These are phyloP conservation scores for Fraxinus nigra DNA, from an alignment of 305 asterid species.

Conservation along the genomic window DNA sequence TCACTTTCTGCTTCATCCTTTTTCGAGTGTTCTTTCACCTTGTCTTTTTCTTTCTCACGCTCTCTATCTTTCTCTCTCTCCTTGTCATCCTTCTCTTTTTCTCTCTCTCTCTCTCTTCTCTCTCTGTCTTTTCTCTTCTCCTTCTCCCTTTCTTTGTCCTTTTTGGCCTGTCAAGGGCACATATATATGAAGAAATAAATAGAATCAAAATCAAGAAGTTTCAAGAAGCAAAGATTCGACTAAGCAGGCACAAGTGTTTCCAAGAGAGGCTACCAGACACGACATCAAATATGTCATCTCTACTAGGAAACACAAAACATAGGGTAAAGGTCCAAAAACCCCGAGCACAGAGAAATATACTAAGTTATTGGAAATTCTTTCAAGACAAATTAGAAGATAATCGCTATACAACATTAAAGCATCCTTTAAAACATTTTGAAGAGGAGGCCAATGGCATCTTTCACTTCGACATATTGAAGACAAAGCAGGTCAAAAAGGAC, in stretches of 20 bases:
- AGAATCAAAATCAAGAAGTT: not conserved
- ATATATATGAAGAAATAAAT: not conserved
- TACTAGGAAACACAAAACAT: not conserved
- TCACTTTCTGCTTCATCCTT: slow-evolving; percentile 67
- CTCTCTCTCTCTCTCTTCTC: slow-evolving; percentile 34
- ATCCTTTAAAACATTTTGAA: not conserved
- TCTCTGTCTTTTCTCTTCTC: slow-evolving; percentile 68
- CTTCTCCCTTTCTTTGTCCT: slow-evolving; percentile 77
- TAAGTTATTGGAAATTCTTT: not conserved
- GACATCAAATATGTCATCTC: not conserved
- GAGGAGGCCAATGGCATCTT: not conserved
- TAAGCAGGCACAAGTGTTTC: not conserved
- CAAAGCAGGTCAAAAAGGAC: not conserved
- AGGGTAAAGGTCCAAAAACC: not conserved
- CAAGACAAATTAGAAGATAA: not conserved
- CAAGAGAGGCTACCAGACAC: not conserved
- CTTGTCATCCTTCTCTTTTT: slow-evolving; percentile 30
- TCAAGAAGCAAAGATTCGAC: not conserved
- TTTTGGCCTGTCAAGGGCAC: slow-evolving; percentile 58
- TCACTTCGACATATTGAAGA: not conserved
- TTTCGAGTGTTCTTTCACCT: slow-evolving; percentile 56
- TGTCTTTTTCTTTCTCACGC: slow-evolving; percentile 71
- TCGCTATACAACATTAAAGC: not conserved
- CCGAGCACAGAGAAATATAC: not conserved
- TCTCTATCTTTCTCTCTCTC: slow-evolving; percentile 62